These are phyloP conservation scores for Gymnopilus dilepis DNA, from an alignment of 768 basidiomycete genomes.

Conservation along the genomic window DNA sequence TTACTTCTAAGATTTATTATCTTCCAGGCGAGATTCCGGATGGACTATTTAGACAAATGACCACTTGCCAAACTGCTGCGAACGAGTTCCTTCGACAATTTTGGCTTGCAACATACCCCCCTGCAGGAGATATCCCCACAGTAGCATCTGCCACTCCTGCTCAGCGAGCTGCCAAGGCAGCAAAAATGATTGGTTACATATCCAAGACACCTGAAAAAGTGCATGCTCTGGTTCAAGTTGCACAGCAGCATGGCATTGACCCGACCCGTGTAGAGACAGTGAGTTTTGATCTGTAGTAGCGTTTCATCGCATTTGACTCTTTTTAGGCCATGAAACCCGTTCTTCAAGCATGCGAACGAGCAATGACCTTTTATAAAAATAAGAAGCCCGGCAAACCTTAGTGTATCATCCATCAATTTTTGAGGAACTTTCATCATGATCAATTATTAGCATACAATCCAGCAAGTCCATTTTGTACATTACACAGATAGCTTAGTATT, in stretches of 20 bases:
- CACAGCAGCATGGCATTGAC: slow-evolving; percentile 67
- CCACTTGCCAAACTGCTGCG: slow-evolving; percentile 88
- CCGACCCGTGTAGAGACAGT: slow-evolving; percentile 67
- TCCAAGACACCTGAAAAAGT: slow-evolving; percentile 83
- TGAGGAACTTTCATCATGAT: slow-evolving; percentile 5
- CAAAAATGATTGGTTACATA: slow-evolving; percentile 89
- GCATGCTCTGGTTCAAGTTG: slow-evolving; percentile 70
- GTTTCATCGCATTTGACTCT: neutral
- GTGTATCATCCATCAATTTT: slow-evolving; percentile 12
- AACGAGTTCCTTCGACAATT: slow-evolving; percentile 97
- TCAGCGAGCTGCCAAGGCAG: slow-evolving; percentile 78
- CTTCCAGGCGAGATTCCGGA: slow-evolving; percentile 78
- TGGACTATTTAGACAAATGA: slow-evolving; percentile 79
- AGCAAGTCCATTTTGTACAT: slow-evolving; percentile 24
- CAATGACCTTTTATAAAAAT: slow-evolving; percentile 62
- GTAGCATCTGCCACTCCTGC: slow-evolving; percentile 57
- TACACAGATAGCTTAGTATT: slow-evolving; percentile 34
- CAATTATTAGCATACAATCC: slow-evolving; percentile 18
- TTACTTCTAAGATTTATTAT: slow-evolving; percentile 9
- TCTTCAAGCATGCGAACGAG: slow-evolving; percentile 74
- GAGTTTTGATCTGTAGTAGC: slow-evolving; percentile 32
- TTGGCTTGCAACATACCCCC: slow-evolving; percentile 88
- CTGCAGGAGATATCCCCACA: slow-evolving; percentile 59
- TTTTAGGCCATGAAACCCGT: slow-evolving; percentile 78
- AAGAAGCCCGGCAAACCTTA: slow-evolving; percentile 37